Conservation (phyloP, 2,329 filamentous ascomycete genomes). For the Aschersonia sp. region DNA sequence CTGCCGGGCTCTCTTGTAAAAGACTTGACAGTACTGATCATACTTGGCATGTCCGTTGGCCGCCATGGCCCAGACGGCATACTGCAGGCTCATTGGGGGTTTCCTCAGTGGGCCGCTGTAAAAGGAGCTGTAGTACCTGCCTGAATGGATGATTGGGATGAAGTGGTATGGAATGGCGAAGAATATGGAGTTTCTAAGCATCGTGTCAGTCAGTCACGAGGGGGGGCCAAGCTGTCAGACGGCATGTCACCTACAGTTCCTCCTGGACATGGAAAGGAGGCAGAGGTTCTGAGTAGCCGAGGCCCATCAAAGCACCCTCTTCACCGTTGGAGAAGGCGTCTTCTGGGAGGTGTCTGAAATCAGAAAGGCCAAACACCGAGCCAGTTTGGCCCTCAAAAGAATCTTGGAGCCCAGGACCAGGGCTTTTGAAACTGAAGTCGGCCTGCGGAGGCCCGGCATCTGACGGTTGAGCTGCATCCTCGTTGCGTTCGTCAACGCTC, state of each 20-base stretch:
- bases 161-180: slow-evolving; percentile 62
- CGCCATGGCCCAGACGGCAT: slow-evolving; percentile 77
- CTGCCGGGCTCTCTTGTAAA: slow-evolving; percentile 69
- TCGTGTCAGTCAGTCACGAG: slow-evolving; percentile 1
- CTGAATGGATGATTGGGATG: slow-evolving; percentile 63
- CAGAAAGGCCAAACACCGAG: slow-evolving; percentile 5
- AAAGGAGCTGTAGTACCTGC: slow-evolving; percentile 60
- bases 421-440: slow-evolving; percentile 5
- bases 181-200: slow-evolving; percentile 51
- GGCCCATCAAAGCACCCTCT: slow-evolving; percentile 43
- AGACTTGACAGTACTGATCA: slow-evolving; percentile 53
- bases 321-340: slow-evolving; percentile 4
- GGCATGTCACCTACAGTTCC: slow-evolving; percentile 48
- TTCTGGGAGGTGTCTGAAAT: slow-evolving; percentile 6
- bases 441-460: slow-evolving; percentile 1
- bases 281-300: slow-evolving; percentile 70
- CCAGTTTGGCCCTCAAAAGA: slow-evolving; percentile 2
- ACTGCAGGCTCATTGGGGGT: slow-evolving; percentile 70
- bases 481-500: slow-evolving; percentile 5
- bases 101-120: slow-evolving; percentile 57
- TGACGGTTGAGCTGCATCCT: slow-evolving; percentile 1
- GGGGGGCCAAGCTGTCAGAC: not conserved
- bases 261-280: slow-evolving; percentile 69
- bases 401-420: slow-evolving; percentile 6
- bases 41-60: slow-evolving; percentile 62